phyloP scores from a whole-genome alignment of 75 land plant genomes.

The Larix kaempferi region DNA sequence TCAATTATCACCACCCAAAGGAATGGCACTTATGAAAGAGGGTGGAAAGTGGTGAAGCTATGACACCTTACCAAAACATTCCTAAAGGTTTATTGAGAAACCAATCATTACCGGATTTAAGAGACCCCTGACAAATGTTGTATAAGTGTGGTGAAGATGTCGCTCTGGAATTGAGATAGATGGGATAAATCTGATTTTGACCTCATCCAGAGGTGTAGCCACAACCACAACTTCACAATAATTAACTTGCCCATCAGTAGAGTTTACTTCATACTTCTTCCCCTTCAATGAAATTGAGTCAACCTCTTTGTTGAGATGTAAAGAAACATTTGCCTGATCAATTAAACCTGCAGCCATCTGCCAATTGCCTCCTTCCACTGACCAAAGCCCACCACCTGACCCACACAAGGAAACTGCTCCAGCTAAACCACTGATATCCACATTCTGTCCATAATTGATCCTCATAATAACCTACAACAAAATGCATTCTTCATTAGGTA shows the following conservation, averaged over 20 bases:
- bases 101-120: conserved; percentile 68
- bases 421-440: conserved; percentile 88
- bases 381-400: conserved; percentile 85
- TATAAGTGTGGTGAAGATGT: conserved; percentile 74
- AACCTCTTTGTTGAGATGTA: conserved; percentile 64
- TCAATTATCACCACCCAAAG: too few species aligned
- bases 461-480: conserved; percentile 67
- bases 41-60: not conserved
- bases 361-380: conserved; percentile 94
- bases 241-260: conserved; percentile 46
- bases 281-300: conserved; percentile 45
- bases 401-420: conserved; percentile 96
- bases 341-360: conserved; percentile 91
- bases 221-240: conserved; percentile 68
- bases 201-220: conserved; percentile 91
- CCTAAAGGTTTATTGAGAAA: not conserved
- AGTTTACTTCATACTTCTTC: conserved; percentile 54
- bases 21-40: not conserved
- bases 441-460: conserved; percentile 96
- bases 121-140: conserved; percentile 89
- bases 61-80: not conserved
- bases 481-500: not conserved
- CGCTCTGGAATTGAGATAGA: conserved; percentile 60
- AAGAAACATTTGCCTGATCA: conserved; percentile 55
- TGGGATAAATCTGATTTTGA: conserved; percentile 66